Evolutionary conservation across 495 filamentous ascomycete species (phyloP).

Genomic region (Penicillium angulare): DNA sequence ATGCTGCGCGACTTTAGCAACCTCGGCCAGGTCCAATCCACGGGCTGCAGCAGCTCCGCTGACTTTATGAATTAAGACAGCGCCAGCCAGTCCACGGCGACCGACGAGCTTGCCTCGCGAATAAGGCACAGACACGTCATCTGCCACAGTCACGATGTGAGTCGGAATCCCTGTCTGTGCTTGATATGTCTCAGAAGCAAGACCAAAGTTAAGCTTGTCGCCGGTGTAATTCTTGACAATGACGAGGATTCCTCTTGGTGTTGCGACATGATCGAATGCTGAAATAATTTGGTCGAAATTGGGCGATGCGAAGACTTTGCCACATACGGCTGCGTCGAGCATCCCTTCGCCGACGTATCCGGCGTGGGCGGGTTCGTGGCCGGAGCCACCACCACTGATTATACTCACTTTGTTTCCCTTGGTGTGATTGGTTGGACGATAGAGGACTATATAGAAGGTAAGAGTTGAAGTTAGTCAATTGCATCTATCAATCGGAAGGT

Average conservation of each 20-base stretch:
- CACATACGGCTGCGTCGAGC: conserved; percentile 13
- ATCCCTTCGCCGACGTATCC: conserved; percentile 16
- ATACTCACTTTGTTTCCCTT: conserved; percentile 12
- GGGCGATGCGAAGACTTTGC: conserved; percentile 13
- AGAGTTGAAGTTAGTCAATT: too few species aligned
- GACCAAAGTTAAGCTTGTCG: conserved; percentile 14
- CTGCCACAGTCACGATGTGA: conserved; percentile 5
- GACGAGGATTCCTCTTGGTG: conserved; percentile 7
- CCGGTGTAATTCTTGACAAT: conserved; percentile 17
- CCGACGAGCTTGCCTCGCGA: conserved; percentile 8
- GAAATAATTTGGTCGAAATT: conserved; percentile 12
- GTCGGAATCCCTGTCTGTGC: conserved; percentile 1
- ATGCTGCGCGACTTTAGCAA: conserved; percentile 9
- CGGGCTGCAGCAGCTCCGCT: conserved; percentile 7
- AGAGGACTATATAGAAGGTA: too few species aligned
- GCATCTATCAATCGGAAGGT: not conserved
- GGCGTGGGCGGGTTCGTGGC: conserved; percentile 14
- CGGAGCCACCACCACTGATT: conserved; percentile 16
- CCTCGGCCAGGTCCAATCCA: not conserved
- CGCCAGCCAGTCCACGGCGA: conserved; percentile 7
- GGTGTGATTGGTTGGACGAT: not conserved
- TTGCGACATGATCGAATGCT: conserved; percentile 6
- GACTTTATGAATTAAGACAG: conserved; percentile 10
- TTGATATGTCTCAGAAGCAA: conserved; percentile 13
- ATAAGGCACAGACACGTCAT: conserved; percentile 12